phyloP scores from a whole-genome alignment of 495 filamentous ascomycete genomes.

The Pyronema omphalodes region DNA sequence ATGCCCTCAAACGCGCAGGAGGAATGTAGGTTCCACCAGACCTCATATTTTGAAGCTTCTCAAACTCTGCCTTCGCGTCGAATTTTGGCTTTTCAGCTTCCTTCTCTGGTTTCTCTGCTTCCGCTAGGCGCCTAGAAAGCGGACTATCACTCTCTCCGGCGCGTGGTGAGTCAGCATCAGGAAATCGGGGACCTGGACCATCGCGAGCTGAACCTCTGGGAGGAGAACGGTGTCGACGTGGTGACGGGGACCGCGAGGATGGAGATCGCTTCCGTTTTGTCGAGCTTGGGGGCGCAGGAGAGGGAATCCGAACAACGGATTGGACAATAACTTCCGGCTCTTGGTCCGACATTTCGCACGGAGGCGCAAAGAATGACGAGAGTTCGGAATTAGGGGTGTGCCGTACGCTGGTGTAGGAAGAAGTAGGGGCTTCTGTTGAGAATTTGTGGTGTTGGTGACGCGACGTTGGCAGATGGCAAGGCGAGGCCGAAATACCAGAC shows the following conservation, averaged over 20 bases:
- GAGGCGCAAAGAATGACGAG: background rate
- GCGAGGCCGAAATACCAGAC: background rate
- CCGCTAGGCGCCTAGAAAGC: slow-evolving; percentile 39
- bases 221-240: slow-evolving; percentile 41
- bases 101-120: slow-evolving; percentile 42
- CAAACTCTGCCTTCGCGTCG: slow-evolving; percentile 71
- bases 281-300: slow-evolving; percentile 39
- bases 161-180: slow-evolving; percentile 37
- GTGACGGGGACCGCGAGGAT: slow-evolving; percentile 44
- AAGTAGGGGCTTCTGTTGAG: background rate
- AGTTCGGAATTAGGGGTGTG: background rate
- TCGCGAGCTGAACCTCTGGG: slow-evolving; percentile 29
- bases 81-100: slow-evolving; percentile 64
- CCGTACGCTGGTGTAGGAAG: background rate
- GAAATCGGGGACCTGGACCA: slow-evolving; percentile 21
- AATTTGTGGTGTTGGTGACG: background rate
- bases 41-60: slow-evolving; percentile 73
- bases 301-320: slow-evolving; percentile 50
- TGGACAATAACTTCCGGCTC: slow-evolving; percentile 33
- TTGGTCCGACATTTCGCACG: background rate
- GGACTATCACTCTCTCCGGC: slow-evolving; percentile 43
- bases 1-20: slow-evolving; percentile 69
- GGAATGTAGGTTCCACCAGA: slow-evolving; percentile 94
- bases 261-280: slow-evolving; percentile 43
- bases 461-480: background rate